Base-by-base conservation (phyloP, 345 rosid genomes). In the Passiflora organensis region DNA sequence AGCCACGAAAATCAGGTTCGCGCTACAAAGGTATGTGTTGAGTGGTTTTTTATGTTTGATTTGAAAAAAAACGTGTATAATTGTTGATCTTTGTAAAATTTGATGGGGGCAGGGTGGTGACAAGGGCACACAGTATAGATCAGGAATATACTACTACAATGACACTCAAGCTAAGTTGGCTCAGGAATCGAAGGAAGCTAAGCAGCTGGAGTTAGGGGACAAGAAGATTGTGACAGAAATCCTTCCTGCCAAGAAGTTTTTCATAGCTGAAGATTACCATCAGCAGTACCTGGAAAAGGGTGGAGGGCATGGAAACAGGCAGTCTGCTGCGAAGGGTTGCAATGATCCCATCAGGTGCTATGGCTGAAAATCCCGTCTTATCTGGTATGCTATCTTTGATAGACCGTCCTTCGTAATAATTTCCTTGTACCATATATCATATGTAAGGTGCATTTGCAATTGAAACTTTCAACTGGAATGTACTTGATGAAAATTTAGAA, bases 71-170 rank as follows among this genome's bases (percentile, higher is more conserved):
- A n/a, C n/a, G n/a, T n/a, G n/a, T n/a, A 20, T 36, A 12, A 48
- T 15, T 49, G 1, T 43, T 56, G 47, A 32, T 48, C 4, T 70
- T 15, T 9, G 0, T 16, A n/a, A n/a, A n/a, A n/a, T n/a, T n/a
- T n/a, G n/a, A n/a, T n/a, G n/a, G n/a, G n/a, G n/a, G n/a, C n/a
- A 90, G 91, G 91, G 95, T 4, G 78, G 65, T 21, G 96, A 88
- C 59, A 93, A 81, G 51, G 98, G 96, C 24, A 24, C 90, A 5
- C 96, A 86, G 60, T 91, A 84, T 55, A 70, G 95, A 51, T 93
- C 96, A 6, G 99, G 99, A 22, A 86, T 89, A 56, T 93, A 84
- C 75, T 72, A 70, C 62, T 85, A 85, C 85, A 80, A 67, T 13
- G 82, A 72, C 18, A 53, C 44, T 4, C 91, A 85, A 70, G 89